Conservation (phyloP, 805 yeast genomes). For the Lipomyces kockii region DNA sequence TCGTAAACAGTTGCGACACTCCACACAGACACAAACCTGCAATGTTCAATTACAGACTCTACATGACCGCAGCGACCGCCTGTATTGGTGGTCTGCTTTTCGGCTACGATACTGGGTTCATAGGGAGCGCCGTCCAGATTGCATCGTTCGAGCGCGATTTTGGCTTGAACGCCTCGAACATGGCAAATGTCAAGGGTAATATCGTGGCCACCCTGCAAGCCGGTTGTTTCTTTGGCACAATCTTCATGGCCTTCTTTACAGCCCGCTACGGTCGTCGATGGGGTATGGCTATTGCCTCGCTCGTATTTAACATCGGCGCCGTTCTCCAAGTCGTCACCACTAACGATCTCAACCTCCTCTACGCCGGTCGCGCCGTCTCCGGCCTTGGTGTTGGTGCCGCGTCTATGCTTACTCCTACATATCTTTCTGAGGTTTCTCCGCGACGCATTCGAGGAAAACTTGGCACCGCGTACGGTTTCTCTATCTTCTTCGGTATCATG, state of each 20-base stretch:
- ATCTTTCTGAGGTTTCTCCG: constrained; percentile 56
- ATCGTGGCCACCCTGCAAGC: constrained; percentile 35
- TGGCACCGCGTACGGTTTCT: constrained; percentile 60
- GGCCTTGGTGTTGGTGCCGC: constrained; percentile 79
- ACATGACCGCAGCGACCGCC: constrained; percentile 52
- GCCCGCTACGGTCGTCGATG: constrained; percentile 52
- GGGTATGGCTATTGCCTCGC: constrained; percentile 58
- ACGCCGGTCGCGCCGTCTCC: constrained; percentile 61
- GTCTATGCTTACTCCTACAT: constrained; percentile 67
- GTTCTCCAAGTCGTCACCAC: constrained; percentile 39
- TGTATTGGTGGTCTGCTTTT: constrained; percentile 57
- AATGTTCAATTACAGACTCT: constrained; percentile 51
- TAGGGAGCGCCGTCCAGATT: constrained; percentile 58
- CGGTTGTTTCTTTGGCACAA: constrained; percentile 48
- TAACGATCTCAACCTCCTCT: constrained; percentile 40
- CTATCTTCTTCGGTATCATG: constrained; percentile 56
- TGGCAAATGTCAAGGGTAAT: constrained; percentile 25
- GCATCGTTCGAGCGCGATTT: constrained; percentile 53
- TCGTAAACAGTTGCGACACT: neutral
- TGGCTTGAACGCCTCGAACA: constrained; percentile 48
- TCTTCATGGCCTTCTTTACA: constrained; percentile 49
- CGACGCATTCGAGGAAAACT: constrained; percentile 53
- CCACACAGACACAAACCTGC: neutral
- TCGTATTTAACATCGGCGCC: constrained; percentile 42
- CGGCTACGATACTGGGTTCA: constrained; percentile 61